Evolutionary conservation across 1,139 yeast species (phyloP).

Genomic region (Zygoascus sp.): DNA sequence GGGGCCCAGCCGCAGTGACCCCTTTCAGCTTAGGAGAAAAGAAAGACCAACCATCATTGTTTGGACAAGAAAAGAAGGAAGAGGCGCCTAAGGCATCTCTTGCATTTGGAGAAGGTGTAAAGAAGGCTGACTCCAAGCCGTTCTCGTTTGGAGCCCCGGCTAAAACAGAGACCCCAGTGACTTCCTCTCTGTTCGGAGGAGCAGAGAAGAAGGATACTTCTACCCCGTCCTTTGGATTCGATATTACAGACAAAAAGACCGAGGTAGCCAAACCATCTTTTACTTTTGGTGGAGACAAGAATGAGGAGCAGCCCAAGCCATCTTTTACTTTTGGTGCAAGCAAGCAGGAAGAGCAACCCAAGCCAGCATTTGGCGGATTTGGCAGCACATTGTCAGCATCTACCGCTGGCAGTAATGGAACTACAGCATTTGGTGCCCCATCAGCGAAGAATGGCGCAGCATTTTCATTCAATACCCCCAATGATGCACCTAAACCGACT

Average conservation of each 20-base stretch:
- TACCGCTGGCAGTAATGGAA: neutral
- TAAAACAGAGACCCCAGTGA: too few relatives aligned
- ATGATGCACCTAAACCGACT: constrained; percentile 7
- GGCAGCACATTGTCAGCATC: too few relatives aligned
- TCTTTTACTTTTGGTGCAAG: neutral
- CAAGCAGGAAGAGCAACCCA: constrained; percentile 4
- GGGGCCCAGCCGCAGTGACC: constrained; percentile 8
- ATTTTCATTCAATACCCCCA: constrained; percentile 10
- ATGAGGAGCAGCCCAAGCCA: neutral
- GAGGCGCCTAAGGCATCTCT: too few relatives aligned
- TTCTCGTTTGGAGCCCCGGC: too few relatives aligned
- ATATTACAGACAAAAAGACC: neutral
- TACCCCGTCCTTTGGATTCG: constrained; percentile 9
- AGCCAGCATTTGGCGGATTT: constrained; percentile 3
- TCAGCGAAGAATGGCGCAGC: constrained; percentile 1
- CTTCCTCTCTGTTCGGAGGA: too few relatives aligned
- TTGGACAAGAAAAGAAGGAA: neutral
- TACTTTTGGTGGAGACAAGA: neutral
- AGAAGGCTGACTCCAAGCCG: too few relatives aligned
- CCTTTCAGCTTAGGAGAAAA: neutral
- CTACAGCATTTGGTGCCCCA: neutral
- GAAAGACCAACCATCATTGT: constrained; percentile 7
- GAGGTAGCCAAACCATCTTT: neutral
- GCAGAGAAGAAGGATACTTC: neutral
- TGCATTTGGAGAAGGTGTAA: too few relatives aligned